These are phyloP conservation scores for Tilletia setariae DNA, from an alignment of 1,284 basidiomycete species.

Conservation along the genomic window DNA sequence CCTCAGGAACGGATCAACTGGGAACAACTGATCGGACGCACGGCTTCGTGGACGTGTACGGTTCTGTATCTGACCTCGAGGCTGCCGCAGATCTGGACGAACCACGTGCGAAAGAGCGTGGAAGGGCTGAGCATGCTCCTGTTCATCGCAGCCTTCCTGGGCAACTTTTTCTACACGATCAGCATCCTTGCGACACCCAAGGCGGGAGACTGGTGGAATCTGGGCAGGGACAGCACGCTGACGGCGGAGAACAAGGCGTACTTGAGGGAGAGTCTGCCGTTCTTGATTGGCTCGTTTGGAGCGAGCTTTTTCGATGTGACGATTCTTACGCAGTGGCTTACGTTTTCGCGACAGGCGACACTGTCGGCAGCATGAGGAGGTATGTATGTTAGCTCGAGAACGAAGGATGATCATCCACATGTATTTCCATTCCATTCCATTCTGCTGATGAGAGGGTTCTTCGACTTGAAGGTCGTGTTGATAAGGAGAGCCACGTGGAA, in stretches of 20 bases:
- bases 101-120: conserved; percentile 43
- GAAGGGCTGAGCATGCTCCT: conserved; percentile 48
- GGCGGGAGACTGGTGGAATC: conserved; percentile 19
- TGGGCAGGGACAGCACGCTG: neutral
- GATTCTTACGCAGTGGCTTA: conserved; percentile 43
- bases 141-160: conserved; percentile 48
- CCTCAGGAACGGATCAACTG: conserved; percentile 14
- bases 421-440: no score
- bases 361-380: no score
- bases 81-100: conserved; percentile 53
- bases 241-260: conserved; percentile 22
- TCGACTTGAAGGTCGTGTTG: no score
- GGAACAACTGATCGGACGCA: conserved; percentile 38
- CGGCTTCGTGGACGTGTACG: conserved; percentile 50
- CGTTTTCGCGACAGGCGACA: neutral
- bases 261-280: conserved; percentile 47
- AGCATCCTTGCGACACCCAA: conserved; percentile 40
- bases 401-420: no score
- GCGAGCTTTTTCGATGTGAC: conserved; percentile 51
- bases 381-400: no score
- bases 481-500: no score
- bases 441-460: no score
- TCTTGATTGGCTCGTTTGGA: conserved; percentile 46
- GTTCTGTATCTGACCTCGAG: conserved; percentile 53
- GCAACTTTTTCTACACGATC: conserved; percentile 47